Base-by-base conservation (phyloP, 2,329 filamentous ascomycete genomes). In the Volutella citrinella region DNA sequence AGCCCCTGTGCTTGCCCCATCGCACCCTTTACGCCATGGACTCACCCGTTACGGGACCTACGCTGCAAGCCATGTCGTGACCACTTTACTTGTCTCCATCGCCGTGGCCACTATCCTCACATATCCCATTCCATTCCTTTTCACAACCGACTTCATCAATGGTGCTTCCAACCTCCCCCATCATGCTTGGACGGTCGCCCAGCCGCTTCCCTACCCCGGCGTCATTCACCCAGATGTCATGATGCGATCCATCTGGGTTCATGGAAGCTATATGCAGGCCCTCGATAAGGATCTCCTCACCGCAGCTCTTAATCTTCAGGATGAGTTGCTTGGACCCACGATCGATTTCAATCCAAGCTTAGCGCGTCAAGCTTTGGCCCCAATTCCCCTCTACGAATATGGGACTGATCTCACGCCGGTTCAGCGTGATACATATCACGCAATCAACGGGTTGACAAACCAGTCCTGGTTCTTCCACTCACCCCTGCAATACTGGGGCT, bases 211-310 rank as follows among this genome's bases (percentile, higher is more conserved):
- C 21, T 74, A 75, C 29, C 66, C 67, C 34, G 60, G 63, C 5
- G 54, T 63, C 17, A 65, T 69, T 27, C 63, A 69, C 33, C 74
- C 82, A 5, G 84, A 91, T 56, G 79, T 91, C n/a, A 78, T 85
- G 36, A 84, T 91, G 78, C 82, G 84, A 46, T 86, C 86, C 37
- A 75, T 87, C 36, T 91, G 86, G 86, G 74, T 91, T 12, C 84
- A 90, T 53, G 84, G 84, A 43, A 82, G 76, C 56, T 89, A 89
- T 54, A 90, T 90, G 81, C 72, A 80, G 51, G 86, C 84, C 10
- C 69, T 91, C 21, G 70, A 85, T 30, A 70, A 70, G 32, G 67
- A 80, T 7, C 72, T 90, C 10, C 66, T 91, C 27, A 65, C 76
- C 19, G 73, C 76, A 26, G 84, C 84, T 8, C 65, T 91, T 28